Conservation (phyloP, 1,284 basidiomycete species). For the Apiotrichum domesticum region DNA sequence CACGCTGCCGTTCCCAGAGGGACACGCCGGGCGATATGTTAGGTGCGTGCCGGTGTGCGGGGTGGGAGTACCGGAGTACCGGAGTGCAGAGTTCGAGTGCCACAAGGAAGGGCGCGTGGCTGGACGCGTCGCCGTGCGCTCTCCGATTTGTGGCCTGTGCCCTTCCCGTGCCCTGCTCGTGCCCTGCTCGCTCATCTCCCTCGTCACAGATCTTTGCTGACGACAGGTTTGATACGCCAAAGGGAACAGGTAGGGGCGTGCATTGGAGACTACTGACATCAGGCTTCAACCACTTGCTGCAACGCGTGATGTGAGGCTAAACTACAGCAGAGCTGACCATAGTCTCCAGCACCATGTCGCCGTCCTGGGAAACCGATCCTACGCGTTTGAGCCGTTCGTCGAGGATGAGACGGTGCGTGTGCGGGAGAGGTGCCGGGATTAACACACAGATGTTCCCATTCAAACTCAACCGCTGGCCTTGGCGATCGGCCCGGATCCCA, state of each 20-base stretch:
- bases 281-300: conserved; percentile 34
- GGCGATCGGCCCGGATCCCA: conserved; percentile 37
- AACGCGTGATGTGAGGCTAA: conserved; percentile 22
- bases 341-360: conserved; percentile 45
- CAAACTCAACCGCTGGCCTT: conserved; percentile 29
- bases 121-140: not conserved
- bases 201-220: not conserved
- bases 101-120: not conserved
- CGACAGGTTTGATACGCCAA: conserved; percentile 38
- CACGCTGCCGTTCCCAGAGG: conserved; percentile 21
- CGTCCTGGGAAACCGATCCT: conserved; percentile 32
- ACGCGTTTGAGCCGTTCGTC: conserved; percentile 41
- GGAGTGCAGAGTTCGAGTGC: no score
- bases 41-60: conserved; percentile 24
- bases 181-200: not conserved
- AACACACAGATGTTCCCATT: conserved; percentile 24
- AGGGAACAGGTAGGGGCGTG: conserved; percentile 25
- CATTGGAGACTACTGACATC: not conserved
- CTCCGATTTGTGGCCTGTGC: not conserved
- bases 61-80: not conserved
- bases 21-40: conserved; percentile 31
- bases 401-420: conserved; percentile 31
- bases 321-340: not conserved
- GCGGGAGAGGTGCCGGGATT: no score
- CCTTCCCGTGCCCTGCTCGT: not conserved